Percentiles rank a stretch among this genome's conserved stretches.
Evolutionary conservation across 2,329 filamentous ascomycete species (phyloP).

Genomic region (Reticulascus tulasneorum): DNA sequence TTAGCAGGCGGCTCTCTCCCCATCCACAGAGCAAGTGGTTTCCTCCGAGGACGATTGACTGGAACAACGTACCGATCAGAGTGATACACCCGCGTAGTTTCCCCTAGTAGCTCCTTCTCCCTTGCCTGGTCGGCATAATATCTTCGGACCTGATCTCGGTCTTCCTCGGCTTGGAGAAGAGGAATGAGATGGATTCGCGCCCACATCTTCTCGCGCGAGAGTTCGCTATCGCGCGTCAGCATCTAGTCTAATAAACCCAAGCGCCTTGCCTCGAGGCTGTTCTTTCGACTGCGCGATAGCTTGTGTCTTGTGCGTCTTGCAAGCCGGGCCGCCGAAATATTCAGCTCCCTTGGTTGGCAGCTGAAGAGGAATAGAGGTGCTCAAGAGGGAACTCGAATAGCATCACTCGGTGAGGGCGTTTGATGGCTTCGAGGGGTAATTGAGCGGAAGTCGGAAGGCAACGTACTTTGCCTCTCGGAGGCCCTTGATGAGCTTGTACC

Average conservation of each 20-base stretch:
- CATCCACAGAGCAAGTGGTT: background rate
- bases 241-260: too few species aligned
- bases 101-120: slow-evolving; percentile 86
- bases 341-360: too few species aligned
- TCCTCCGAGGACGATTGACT: accelerated
- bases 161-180: slow-evolving; percentile 90
- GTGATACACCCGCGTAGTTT: slow-evolving; percentile 82
- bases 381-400: background rate
- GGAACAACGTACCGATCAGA: slow-evolving; percentile 68
- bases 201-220: slow-evolving; percentile 98
- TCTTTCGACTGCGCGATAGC: too few species aligned
- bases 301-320: too few species aligned
- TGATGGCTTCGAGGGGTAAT: background rate
- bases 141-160: slow-evolving; percentile 87
- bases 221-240: slow-evolving; percentile 58
- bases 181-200: slow-evolving; percentile 91
- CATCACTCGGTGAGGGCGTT: background rate
- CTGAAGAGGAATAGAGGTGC: too few species aligned
- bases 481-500: slow-evolving; percentile 79
- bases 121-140: slow-evolving; percentile 81
- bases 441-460: slow-evolving; percentile 3
- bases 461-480: slow-evolving; percentile 88
- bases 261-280: too few species aligned
- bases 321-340: too few species aligned
- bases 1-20: background rate